phyloP scores from a whole-genome alignment of 1,284 basidiomycete species.

The Sparassis latifolia region DNA sequence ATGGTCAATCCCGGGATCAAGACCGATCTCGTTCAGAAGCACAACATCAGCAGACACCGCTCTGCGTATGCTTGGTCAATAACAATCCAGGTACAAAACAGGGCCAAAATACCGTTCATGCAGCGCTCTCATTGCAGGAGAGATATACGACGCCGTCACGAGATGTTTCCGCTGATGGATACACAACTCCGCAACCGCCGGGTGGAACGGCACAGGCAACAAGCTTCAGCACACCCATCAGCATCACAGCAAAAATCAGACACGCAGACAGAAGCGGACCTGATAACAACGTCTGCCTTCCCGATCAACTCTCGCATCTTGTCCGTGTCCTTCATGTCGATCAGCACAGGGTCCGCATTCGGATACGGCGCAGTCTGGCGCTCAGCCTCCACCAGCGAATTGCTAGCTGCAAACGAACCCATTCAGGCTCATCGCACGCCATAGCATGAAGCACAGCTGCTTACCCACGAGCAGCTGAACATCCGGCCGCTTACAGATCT shows the following conservation, averaged over 20 bases:
- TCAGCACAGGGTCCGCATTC: conserved; percentile 51
- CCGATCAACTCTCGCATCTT: conserved; percentile 50
- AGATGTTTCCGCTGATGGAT: conserved; percentile 73
- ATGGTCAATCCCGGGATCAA: conserved; percentile 97
- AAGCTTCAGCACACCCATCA: conserved; percentile 43
- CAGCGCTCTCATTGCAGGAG: conserved; percentile 70
- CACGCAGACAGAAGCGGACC: conserved; percentile 32
- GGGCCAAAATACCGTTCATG: conserved; percentile 46
- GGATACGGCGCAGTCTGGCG: conserved; percentile 44
- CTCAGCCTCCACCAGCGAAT: conserved; percentile 58
- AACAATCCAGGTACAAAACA: not conserved
- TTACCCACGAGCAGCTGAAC: conserved; percentile 70
- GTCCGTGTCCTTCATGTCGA: conserved; percentile 57
- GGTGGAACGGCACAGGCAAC: conserved; percentile 77
- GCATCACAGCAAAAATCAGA: not conserved
- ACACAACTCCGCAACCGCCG: conserved; percentile 71
- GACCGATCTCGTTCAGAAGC: conserved; percentile 87
- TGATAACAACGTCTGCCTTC: conserved; percentile 60
- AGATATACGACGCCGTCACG: conserved; percentile 91
- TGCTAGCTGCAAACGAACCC: conserved; percentile 52
- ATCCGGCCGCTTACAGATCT: conserved; percentile 54
- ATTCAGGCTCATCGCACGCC: conserved; percentile 2
- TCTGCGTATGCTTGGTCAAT: conserved; percentile 29
- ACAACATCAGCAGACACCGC: conserved; percentile 67
- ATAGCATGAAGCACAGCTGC: conserved; percentile 23